Conservation (phyloP, 1,284 basidiomycete genomes). For the Earliella scabrosa region DNA sequence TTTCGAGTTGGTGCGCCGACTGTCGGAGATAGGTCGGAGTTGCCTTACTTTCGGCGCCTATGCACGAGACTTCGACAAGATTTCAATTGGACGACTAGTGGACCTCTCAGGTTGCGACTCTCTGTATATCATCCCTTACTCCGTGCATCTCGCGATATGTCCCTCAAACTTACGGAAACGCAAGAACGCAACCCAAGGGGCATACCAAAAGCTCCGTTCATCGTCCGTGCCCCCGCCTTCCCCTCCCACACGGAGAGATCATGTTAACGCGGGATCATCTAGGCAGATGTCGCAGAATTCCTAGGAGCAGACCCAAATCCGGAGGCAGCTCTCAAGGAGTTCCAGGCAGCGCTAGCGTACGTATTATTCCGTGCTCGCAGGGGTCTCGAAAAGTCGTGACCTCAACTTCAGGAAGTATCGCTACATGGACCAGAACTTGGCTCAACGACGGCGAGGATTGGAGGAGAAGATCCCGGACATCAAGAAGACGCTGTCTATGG, state of each 20-base stretch:
- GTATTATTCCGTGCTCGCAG: too few species aligned
- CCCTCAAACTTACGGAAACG: conserved; percentile 8
- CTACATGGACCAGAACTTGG: conserved; percentile 93
- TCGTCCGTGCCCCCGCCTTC: conserved; percentile 60
- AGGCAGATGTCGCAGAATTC: conserved; percentile 88
- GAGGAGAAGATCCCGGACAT: conserved; percentile 98
- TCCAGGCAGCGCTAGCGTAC: conserved; percentile 94
- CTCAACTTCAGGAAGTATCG: conserved; percentile 85
- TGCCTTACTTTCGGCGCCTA: too few species aligned
- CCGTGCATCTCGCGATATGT: conserved; percentile 20
- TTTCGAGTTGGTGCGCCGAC: too few species aligned
- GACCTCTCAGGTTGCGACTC: too few species aligned
- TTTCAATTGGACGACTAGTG: too few species aligned
- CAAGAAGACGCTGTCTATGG: conserved; percentile 90
- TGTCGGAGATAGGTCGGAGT: too few species aligned
- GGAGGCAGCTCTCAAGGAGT: conserved; percentile 79
- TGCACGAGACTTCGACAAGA: too few species aligned
- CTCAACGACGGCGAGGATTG: conserved; percentile 79
- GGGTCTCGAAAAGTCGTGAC: background rate
- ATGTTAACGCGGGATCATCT: conserved; percentile 10
- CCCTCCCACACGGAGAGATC: background rate
- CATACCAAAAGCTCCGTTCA: conserved; percentile 94
- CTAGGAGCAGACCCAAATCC: conserved; percentile 82
- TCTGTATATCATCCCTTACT: too few species aligned
- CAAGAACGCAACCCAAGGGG: conserved; percentile 85